Evolutionary conservation across 1,284 basidiomycete genomes (phyloP), one percentile per base, ranked within the genome.

Genomic region (Moniliophthora roreri): DNA sequence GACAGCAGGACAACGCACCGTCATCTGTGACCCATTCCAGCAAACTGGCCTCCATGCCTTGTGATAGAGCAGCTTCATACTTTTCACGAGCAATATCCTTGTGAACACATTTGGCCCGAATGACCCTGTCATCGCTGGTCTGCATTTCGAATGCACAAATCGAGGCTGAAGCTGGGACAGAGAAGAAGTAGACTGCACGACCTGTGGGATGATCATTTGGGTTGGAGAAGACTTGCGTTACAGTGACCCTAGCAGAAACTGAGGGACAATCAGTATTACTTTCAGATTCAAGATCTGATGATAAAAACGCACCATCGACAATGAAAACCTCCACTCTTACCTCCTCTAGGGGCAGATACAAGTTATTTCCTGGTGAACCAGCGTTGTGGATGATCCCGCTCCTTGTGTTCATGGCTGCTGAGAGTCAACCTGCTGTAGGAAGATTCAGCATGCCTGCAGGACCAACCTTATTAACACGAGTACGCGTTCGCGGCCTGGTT

Each of bases 141-240:
- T 66, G 66, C 62, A 80, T 72, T 35, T 75, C 69, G 57, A 84
- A 84, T 0, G 69, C 74, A 49, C 78, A 81, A 2, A 82, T 73
- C 0, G 77, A 77, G 0, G 74, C 74, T n/a, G 66, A 69, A 0
- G 76, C 79, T 1, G 84, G 85, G 1, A 85, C 72, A 1, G 84
- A 84, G 58, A 87, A 85, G 41, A 76, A 69, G 61, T 84, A 87
- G 36, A 77, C 74, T 7, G 78, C 79, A 45, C 75, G 69, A 38
- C 66, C 58, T 0, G 81, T 78, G 0, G 69, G 52, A 13, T 58
- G 53, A 13, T 62, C 55, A 1, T 66, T 65, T 0, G 68, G 55
- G 59, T 85, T 82, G 15, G 51, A 59, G 61, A 77, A 87, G 0
- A 60, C 63, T 55, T 86, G 84, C 0, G 61, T 62, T n/a, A 87